Evolutionary conservation across 345 rosid species (phyloP), one percentile per base, ranked within the genome.

Genomic region (Populus tremula): DNA sequence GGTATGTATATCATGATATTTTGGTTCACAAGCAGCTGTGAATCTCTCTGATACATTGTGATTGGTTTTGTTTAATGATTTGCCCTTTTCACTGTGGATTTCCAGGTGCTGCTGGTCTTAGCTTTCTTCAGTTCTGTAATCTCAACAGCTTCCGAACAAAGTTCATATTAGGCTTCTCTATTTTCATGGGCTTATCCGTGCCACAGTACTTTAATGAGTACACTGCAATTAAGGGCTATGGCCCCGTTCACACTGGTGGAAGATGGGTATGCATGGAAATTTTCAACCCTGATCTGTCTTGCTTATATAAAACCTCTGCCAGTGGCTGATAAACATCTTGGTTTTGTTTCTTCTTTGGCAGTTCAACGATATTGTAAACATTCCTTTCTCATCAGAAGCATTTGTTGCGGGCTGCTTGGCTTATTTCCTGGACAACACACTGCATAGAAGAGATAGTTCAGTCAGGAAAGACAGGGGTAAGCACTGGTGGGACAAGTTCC

Each of bases 401-500:
- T 93, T 96, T 79, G 92, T 93, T 16, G 99, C 97, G 9, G 98
- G 97, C 63, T 69, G 80, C 18, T 75, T 92, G 77, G 98, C 98
- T 17, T 91, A 79, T 76, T 91, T 96, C 83, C 90, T 93, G 18
- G 98, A 93, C 85, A 90, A 82, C 61, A 93, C 98, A 2, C 78
- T 96, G 79, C 89, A 87, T 78, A 82, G 76, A 73, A 92, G 77
- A 80, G 91, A 87, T 43, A 72, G 77, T 64, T 47, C 80, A 14
- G 78, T 88, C 63, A 88, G 91, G 89, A 96, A 93, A 84, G 99
- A 96, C 86, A 39, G 98, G 72, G 99, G 99, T 36, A 90, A 85
- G 84, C 95, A 92, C 77, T 96, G 99, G 99, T 93, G 99, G 99
- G 94, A 88, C 80, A 96, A 62, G 64, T 96, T 91, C 93, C 71